These are phyloP conservation scores for Cyamopsis tetragonoloba DNA, from an alignment of 306 rosid genomes.

Conservation along the genomic window DNA sequence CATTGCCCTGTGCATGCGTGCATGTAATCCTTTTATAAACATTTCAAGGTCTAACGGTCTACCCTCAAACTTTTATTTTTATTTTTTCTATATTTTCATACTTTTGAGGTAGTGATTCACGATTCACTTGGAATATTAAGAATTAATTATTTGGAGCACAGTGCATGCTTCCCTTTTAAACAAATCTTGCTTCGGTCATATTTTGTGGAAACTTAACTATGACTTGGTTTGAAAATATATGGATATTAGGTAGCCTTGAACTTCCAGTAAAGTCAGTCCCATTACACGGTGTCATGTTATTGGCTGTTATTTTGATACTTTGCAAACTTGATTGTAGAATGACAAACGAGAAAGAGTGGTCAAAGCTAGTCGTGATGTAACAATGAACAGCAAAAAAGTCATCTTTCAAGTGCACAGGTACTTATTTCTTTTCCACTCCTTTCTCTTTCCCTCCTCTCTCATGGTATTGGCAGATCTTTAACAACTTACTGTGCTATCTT, in stretches of 20 bases:
- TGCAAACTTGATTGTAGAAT: conserved; percentile 46
- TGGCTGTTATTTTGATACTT: conserved; percentile 18
- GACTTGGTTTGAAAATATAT: not conserved
- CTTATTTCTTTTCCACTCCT: too few relatives aligned
- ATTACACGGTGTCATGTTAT: too few relatives aligned
- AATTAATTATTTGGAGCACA: not conserved
- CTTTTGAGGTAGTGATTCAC: not conserved
- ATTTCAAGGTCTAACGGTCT: too few relatives aligned
- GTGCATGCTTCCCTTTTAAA: not conserved
- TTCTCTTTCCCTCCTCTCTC: not conserved
- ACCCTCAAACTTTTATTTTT: not conserved
- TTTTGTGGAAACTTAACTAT: not conserved
- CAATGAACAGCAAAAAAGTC: conserved; percentile 94
- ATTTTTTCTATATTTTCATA: not conserved
- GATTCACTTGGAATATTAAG: not conserved
- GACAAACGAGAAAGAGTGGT: conserved; percentile 92
- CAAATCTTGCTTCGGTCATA: not conserved
- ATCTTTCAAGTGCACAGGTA: conserved; percentile 99
- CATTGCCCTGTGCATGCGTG: too few relatives aligned
- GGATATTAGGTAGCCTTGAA: not conserved
- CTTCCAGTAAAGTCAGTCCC: not conserved
- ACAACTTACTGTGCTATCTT: too few relatives aligned
- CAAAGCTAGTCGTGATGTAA: conserved; percentile 91
- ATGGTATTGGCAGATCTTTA: too few relatives aligned
- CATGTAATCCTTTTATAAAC: too few relatives aligned